phyloP scores from a whole-genome alignment of 1,139 yeast genomes.

The Eremothecium coryli region DNA sequence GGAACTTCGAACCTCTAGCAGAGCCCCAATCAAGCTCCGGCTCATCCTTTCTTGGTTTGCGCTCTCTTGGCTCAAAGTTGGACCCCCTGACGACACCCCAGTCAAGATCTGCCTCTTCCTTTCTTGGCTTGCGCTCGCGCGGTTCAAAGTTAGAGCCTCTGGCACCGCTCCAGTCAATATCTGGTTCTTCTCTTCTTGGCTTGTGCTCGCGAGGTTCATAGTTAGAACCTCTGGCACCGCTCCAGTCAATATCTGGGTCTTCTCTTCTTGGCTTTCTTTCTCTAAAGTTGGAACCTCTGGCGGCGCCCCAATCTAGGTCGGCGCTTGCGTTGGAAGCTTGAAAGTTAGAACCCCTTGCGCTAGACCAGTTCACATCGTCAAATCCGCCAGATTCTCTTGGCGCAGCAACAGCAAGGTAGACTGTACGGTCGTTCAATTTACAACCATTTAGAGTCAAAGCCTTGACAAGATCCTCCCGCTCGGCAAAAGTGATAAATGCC shows the following conservation, averaged over 20 bases:
- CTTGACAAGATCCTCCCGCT: slow-evolving; percentile 57
- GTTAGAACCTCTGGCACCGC: slow-evolving; percentile 23
- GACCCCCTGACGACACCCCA: slow-evolving; percentile 50
- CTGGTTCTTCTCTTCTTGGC: slow-evolving; percentile 36
- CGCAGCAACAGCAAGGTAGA: slow-evolving; percentile 85
- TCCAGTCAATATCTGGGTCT: slow-evolving; percentile 31
- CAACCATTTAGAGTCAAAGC: slow-evolving; percentile 58
- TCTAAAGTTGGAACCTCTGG: slow-evolving; percentile 37
- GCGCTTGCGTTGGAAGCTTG: slow-evolving; percentile 32
- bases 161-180: slow-evolving; percentile 40
- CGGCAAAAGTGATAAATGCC: slow-evolving; percentile 75
- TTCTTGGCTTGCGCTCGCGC: slow-evolving; percentile 32
- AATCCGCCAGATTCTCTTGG: slow-evolving; percentile 46
- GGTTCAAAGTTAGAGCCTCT: slow-evolving; percentile 22
- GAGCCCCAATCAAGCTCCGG: slow-evolving; percentile 36
- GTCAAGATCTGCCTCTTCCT: slow-evolving; percentile 46
- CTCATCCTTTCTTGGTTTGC: slow-evolving; percentile 25
- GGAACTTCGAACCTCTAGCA: slow-evolving; percentile 31
- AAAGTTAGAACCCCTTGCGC: slow-evolving; percentile 33
- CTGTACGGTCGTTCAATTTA: slow-evolving; percentile 64
- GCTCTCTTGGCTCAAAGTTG: slow-evolving; percentile 19
- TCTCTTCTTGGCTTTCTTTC: slow-evolving; percentile 35
- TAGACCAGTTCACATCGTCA: slow-evolving; percentile 35
- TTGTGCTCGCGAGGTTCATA: slow-evolving; percentile 14
- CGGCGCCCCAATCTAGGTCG: slow-evolving; percentile 44